These are phyloP conservation scores for Oryza officinalis DNA, from an alignment of 176 grass and related monocot species.

Conservation along the genomic window DNA sequence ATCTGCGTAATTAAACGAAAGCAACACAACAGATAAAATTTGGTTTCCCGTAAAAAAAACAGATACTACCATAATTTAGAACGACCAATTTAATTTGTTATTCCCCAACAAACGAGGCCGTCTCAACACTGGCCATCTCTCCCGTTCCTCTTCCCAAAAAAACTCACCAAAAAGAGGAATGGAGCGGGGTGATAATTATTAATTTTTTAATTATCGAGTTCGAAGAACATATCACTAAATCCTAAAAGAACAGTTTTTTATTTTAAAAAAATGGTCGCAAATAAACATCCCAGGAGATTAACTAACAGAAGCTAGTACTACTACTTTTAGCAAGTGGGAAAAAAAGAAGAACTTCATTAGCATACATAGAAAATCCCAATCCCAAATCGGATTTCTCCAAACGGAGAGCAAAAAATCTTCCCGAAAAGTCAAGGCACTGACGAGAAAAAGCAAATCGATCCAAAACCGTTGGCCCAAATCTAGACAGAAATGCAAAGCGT, in stretches of 20 bases:
- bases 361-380: neutral
- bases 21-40: neutral
- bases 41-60: too few species aligned
- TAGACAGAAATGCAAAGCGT: neutral
- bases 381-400: neutral
- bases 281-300: constrained; percentile 37
- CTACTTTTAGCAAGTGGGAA: too few species aligned
- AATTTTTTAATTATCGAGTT: neutral
- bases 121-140: neutral
- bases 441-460: neutral
- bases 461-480: neutral
- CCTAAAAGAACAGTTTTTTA: constrained; percentile 3
- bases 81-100: neutral
- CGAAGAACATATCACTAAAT: constrained; percentile 20
- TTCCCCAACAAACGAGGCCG: neutral
- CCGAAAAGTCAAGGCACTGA: neutral
- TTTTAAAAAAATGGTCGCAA: neutral
- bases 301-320: neutral
- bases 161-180: neutral
- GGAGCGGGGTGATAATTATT: neutral
- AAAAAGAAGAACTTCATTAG: too few species aligned
- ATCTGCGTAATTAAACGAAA: neutral
- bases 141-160: neutral
- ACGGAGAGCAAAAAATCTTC: neutral
- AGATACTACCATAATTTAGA: neutral